Conservation (phyloP, 768 basidiomycete species). For the Leccinum rimulosum region DNA sequence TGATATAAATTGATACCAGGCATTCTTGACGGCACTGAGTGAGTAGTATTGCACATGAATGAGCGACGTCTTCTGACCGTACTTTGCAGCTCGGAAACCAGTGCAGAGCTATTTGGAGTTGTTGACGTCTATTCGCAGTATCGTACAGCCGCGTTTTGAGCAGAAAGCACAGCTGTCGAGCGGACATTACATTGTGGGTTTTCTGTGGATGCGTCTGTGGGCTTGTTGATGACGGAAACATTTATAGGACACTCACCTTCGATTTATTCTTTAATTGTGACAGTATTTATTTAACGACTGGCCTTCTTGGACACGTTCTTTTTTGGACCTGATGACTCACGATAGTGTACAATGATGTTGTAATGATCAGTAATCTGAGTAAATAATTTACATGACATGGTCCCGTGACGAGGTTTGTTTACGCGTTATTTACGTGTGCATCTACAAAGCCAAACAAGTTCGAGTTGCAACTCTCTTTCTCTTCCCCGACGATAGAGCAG, state of each 20-base stretch:
- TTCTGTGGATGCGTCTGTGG: background rate
- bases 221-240: background rate
- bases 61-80: background rate
- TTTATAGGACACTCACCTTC: conserved; percentile 28
- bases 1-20: conserved; percentile 39
- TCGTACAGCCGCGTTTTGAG: conserved; percentile 57
- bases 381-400: background rate
- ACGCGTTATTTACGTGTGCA: conserved; percentile 27
- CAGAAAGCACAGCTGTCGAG: conserved; percentile 75
- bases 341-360: background rate
- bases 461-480: conserved; percentile 27
- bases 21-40: conserved; percentile 56
- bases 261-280: conserved; percentile 28
- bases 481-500: conserved; percentile 16
- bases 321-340: background rate
- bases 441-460: conserved; percentile 36
- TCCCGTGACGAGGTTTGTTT: conserved; percentile 31
- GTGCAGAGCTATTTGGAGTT: conserved; percentile 66
- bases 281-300: conserved; percentile 8
- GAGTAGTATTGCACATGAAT: conserved; percentile 19
- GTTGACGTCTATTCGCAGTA: conserved; percentile 53
- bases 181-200: conserved; percentile 61
- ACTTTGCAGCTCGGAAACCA: conserved; percentile 42
- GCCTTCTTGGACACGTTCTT: background rate
- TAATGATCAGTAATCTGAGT: conserved; percentile 3